These are phyloP conservation scores for Eucalyptus erythrocorys DNA, from an alignment of 345 rosid genomes.

Conservation along the genomic window DNA sequence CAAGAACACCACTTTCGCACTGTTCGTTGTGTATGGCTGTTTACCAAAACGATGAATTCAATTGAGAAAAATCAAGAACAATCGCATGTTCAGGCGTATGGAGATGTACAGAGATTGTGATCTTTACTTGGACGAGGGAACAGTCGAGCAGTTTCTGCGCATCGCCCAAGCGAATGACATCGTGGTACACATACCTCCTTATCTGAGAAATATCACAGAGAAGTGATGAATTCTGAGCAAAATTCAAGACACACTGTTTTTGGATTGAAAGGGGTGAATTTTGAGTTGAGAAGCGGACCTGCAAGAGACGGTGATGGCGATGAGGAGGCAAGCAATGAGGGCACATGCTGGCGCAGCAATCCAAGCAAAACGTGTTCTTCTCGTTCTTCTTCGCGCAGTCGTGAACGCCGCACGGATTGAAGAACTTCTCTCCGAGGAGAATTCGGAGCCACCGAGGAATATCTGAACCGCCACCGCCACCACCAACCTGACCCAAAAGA, in stretches of 20 bases:
- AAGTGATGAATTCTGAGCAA: neutral
- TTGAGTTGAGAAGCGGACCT: slow-evolving; percentile 19
- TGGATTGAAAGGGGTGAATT: neutral
- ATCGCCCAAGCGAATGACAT: slow-evolving; percentile 63
- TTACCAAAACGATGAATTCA: neutral
- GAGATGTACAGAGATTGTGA: neutral
- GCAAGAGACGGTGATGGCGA: slow-evolving; percentile 68
- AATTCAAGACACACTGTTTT: neutral
- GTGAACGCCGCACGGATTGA: slow-evolving; percentile 62
- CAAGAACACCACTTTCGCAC: slow-evolving; percentile 75
- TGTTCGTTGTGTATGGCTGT: slow-evolving; percentile 74
- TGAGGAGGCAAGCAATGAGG: slow-evolving; percentile 77
- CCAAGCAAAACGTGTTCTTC: slow-evolving; percentile 71
- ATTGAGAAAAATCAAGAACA: neutral
- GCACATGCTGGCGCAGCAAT: slow-evolving; percentile 67
- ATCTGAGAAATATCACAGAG: slow-evolving; percentile 22
- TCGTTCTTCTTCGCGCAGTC: slow-evolving; percentile 65
- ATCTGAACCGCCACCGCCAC: neutral
- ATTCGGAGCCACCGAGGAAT: slow-evolving; percentile 47
- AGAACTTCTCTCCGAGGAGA: slow-evolving; percentile 65
- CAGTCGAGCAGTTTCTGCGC: slow-evolving; percentile 69
- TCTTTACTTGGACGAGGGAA: slow-evolving; percentile 62
- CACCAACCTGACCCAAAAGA: neutral
- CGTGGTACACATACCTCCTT: slow-evolving; percentile 80
- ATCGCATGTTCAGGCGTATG: neutral